Base-by-base conservation (phyloP, 2,329 filamentous ascomycete species). In the Zasmidium angulare region DNA sequence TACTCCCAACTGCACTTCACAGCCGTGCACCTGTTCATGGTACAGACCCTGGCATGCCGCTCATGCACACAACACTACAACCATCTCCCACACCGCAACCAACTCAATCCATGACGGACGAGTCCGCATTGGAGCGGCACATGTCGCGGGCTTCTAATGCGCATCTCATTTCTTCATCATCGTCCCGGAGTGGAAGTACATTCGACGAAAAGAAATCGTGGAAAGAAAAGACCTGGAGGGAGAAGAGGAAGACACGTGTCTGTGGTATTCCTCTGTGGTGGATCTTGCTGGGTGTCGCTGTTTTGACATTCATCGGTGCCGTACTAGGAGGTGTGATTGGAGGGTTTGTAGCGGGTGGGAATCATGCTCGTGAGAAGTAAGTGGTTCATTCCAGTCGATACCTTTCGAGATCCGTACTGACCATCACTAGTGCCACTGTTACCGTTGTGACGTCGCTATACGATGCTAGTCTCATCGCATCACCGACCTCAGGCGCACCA, bases 401-500 rank as follows among this genome's bases (percentile, higher is more conserved):
- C 40, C 26, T 1, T 10, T 40, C 4, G 36, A n/a, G 43, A n/a
- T n/a, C n/a, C n/a, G 22, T 60, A 56, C 59, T 58, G 49, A 66
- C 54, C 53, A 20, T 12, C 21, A 56, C 40, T 17, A 63, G 58
- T 12, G 53, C 62, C 24, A 59, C 58, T 1, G 61, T 67, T 24
- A 64, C 63, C 10, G 64, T 66, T 26, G 59, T 65, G 46, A 66
- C 69, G 50, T 68, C 69, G 53, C 60, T 71, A 36, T 71, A 70
- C 60, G 71, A 73, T 68, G 71, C 70, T 65, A 72, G 71, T 62
- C 60, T 66, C 62, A 76, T 88, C 2, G 66, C 78, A 2, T 77
- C 81, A 6, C 84, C 79, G 1, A 79, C 81, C 52, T 76, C 89
- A 20, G 75, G 80, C 23, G 69, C 79, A 1, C 77, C 88, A 26